Evolutionary conservation across 129 eudicot genomes (phyloP).

Genomic region (Ambrosia artemisiifolia): DNA sequence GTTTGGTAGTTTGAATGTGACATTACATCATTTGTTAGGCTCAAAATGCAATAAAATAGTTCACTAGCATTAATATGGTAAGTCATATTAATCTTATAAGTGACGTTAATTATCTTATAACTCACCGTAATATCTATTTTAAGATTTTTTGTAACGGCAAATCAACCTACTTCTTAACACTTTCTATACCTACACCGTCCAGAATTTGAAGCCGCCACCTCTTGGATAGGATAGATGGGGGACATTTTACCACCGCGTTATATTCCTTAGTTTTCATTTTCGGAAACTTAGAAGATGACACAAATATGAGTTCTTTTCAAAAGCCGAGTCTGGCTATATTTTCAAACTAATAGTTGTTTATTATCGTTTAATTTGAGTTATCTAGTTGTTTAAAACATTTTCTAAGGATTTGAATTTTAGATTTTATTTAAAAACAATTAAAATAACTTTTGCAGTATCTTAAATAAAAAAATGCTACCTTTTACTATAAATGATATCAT

Average conservation of each 20-base stretch:
- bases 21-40: conserved; percentile 10
- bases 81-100: no score
- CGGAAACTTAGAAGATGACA: conserved; percentile 7
- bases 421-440: not conserved
- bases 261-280: not conserved
- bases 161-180: no score
- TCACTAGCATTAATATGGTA: not conserved
- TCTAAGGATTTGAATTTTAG: not conserved
- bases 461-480: not conserved
- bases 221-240: no score
- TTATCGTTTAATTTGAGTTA: no score
- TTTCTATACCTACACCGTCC: no score
- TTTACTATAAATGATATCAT: not conserved
- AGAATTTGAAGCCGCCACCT: no score
- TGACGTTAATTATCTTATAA: no score
- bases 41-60: conserved; percentile 17
- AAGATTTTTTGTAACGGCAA: not conserved
- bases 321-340: no score
- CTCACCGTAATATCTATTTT: not conserved
- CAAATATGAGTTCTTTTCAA: no score
- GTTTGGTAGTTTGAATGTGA: conserved; percentile 26
- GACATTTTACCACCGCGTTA: no score
- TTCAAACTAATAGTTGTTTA: no score
- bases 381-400: not conserved
- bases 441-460: conserved; percentile 3